Conservation (phyloP, 371 early-diverging fungal genomes). For the Mortierella sp. region DNA sequence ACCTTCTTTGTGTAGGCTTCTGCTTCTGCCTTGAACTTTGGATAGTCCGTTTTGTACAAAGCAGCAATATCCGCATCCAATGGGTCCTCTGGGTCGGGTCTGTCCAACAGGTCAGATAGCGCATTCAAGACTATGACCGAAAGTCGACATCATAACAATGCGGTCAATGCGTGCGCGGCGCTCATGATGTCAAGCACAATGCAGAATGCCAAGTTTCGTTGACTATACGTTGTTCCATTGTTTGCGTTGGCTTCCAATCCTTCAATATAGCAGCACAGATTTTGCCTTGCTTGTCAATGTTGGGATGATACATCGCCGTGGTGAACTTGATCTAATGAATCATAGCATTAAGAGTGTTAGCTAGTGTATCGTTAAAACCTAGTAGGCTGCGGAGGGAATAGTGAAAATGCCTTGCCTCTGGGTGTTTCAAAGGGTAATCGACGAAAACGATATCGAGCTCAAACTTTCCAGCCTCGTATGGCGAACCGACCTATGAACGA, state of each 20-base stretch:
- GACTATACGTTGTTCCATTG: conserved; percentile 13
- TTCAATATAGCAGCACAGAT: conserved; percentile 86
- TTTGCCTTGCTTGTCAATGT: conserved; percentile 89
- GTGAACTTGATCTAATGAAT: conserved; percentile 75
- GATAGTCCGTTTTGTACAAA: conserved; percentile 76
- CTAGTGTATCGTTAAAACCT: no score
- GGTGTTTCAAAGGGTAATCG: conserved; percentile 96
- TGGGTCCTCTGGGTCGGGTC: conserved; percentile 95
- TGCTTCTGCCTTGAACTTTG: conserved; percentile 82
- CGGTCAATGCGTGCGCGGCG: no score
- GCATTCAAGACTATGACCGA: conserved; percentile 70
- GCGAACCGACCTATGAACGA: conserved; percentile 53
- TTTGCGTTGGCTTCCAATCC: conserved; percentile 88
- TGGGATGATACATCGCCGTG: conserved; percentile 94
- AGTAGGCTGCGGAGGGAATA: no score
- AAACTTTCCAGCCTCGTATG: conserved; percentile 90
- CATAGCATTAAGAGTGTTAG: no score
- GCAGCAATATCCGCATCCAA: conserved; percentile 87
- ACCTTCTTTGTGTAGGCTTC: conserved; percentile 84
- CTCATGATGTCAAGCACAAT: no score
- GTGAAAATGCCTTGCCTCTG: conserved; percentile 58
- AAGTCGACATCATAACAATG: not conserved
- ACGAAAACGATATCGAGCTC: conserved; percentile 82
- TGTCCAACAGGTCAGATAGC: conserved; percentile 75
- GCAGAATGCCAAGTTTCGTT: not conserved